Percentiles rank a stretch among this genome's conserved stretches.
Evolutionary conservation across 306 rosid genomes (phyloP).

Genomic region (Trifolium dubium): DNA sequence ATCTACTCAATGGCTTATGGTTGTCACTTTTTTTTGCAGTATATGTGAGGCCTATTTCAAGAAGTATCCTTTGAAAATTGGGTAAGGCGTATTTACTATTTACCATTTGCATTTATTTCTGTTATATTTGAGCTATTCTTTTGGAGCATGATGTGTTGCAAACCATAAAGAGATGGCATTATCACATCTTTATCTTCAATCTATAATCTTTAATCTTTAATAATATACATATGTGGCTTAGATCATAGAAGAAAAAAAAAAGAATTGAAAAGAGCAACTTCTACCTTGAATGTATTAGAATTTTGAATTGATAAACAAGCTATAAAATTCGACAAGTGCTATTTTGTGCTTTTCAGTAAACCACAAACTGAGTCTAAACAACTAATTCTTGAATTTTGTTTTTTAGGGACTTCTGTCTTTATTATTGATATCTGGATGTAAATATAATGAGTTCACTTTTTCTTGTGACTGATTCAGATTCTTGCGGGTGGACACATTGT

Average conservation of each 20-base stretch:
- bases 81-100: constrained; percentile 54
- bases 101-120: constrained; percentile 16
- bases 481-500: constrained; percentile 82
- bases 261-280: constrained; percentile 2
- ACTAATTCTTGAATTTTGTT: neutral
- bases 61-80: constrained; percentile 82
- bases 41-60: constrained; percentile 96
- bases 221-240: constrained; percentile 17
- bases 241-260: constrained; percentile 17
- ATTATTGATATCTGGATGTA: constrained; percentile 21
- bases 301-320: constrained; percentile 11
- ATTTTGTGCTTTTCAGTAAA: constrained; percentile 21
- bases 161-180: constrained; percentile 8
- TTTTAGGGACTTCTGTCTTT: neutral
- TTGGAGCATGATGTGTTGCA: constrained; percentile 15
- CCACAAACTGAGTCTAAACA: constrained; percentile 16
- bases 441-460: constrained; percentile 9
- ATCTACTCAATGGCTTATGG: constrained; percentile 30
- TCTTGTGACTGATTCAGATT: constrained; percentile 58
- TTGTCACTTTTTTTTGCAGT: constrained; percentile 51
- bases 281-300: neutral
- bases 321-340: constrained; percentile 17
- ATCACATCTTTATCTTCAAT: neutral
- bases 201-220: neutral
- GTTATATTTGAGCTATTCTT: constrained; percentile 27